These are phyloP conservation scores for Drosera capensis DNA, from an alignment of 148 eudicot genomes.

Conservation along the genomic window DNA sequence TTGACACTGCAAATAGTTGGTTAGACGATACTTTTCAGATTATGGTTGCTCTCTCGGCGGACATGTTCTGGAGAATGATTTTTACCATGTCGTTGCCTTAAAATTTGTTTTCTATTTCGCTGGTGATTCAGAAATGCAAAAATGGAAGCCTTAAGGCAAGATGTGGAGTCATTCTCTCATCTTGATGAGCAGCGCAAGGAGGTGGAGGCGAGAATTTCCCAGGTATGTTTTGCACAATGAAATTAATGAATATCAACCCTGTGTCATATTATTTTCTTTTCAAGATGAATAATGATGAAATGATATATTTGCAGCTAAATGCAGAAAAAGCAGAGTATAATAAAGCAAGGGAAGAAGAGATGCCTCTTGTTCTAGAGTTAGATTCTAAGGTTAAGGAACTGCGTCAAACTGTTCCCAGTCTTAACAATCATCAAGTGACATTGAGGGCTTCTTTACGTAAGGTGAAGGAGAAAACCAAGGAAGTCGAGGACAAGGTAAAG, in stretches of 20 bases:
- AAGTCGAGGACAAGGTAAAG: slow-evolving; percentile 59
- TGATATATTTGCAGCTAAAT: slow-evolving; percentile 45
- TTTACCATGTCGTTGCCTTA: neutral
- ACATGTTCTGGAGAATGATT: too few species aligned
- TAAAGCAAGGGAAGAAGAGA: slow-evolving; percentile 50
- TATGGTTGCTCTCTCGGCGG: too few species aligned
- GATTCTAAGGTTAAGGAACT: slow-evolving; percentile 58
- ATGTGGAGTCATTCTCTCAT: slow-evolving; percentile 27
- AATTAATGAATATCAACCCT: too few species aligned
- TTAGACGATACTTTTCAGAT: too few species aligned
- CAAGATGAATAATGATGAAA: too few species aligned
- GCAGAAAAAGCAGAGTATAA: slow-evolving; percentile 43
- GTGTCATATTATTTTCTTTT: neutral
- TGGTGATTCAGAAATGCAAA: slow-evolving; percentile 26
- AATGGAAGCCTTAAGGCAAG: slow-evolving; percentile 24
- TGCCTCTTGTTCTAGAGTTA: slow-evolving; percentile 55
- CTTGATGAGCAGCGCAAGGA: slow-evolving; percentile 48
- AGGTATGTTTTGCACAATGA: slow-evolving; percentile 27
- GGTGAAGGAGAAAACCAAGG: slow-evolving; percentile 65
- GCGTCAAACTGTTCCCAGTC: slow-evolving; percentile 39
- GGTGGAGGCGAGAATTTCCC: slow-evolving; percentile 27
- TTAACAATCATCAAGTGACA: slow-evolving; percentile 54
- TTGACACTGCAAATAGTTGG: too few species aligned
- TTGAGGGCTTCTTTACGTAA: slow-evolving; percentile 35
- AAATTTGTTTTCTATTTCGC: neutral